Evolutionary conservation across 495 filamentous ascomycete species (phyloP), one percentile per base, ranked within the genome.

Genomic region (Echria macrotheca): DNA sequence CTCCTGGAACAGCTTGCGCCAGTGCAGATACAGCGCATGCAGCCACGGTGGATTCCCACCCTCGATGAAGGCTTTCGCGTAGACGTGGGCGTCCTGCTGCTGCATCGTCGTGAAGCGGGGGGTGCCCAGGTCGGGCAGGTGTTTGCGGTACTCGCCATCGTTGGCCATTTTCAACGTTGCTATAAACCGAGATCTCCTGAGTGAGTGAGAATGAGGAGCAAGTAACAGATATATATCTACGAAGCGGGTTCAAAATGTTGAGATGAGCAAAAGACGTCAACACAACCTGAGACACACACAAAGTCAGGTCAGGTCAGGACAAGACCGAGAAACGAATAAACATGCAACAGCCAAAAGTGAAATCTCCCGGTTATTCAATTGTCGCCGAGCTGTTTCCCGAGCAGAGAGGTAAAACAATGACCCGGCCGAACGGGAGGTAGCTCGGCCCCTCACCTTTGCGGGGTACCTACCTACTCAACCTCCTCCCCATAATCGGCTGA

Each of bases 11-110:
- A 86, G 63, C 52, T 83, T 76, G 54, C 70, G 49, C 84, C 84
- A 88, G 60, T 85, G 77, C 60, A 76, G 69, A 45, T 82, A 86
- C 36, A 87, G 64, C 0, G 69, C 77, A 57, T 84, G 79, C 36
- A 87, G 67, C 84, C 84, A 87, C 3, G 82, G 83, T 17, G 84
- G 84, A 15, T 69, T 63, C 17, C 78, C 76, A 26, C 67, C 62
- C 15, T 76, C 73, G 54, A 78, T 77, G 61, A 87, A 83, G 15
- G 65, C 76, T 21, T 73, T 65, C 1, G 81, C 80, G 53, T 87
- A 85, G 51, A 81, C 76, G 47, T 82, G 75, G 17, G 79, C 77
- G 60, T 81, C 75, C 58, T 85, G 83, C 37, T 71, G 69, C 55
- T 76, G 74, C 68, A 84, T 80, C 18, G 69, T 66, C 49, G 76